phyloP scores from a whole-genome alignment of 2,329 filamentous ascomycete species.

The Fusarium humuli region DNA sequence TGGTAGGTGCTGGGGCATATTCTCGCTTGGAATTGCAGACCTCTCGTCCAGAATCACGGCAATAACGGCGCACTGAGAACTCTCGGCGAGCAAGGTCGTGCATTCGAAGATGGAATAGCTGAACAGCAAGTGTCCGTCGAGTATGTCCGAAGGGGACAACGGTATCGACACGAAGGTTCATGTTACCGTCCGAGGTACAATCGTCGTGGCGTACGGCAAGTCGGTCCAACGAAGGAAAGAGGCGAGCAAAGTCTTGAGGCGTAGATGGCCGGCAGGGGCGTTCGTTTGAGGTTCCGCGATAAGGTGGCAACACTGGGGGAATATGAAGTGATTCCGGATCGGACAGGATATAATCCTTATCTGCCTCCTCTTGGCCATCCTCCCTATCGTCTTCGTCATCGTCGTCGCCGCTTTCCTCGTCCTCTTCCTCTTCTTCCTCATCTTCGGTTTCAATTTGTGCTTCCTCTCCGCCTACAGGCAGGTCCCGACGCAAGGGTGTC shows the following conservation, averaged over 20 bases:
- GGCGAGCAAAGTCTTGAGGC: constrained; percentile 81
- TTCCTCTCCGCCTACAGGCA: constrained; percentile 40
- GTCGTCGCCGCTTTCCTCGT: constrained; percentile 40
- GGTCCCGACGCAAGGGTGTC: constrained; percentile 42
- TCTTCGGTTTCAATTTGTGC: constrained; percentile 40
- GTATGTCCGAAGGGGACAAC: constrained; percentile 69
- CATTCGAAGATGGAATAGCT: constrained; percentile 95
- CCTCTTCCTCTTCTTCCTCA: constrained; percentile 38
- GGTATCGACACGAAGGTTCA: constrained; percentile 93
- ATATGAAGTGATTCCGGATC: constrained; percentile 53
- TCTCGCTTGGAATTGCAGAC: constrained; percentile 86
- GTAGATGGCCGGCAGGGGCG: constrained; percentile 79
- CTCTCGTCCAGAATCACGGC: constrained; percentile 90
- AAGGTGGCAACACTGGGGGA: constrained; percentile 65
- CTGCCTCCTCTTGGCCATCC: constrained; percentile 43
- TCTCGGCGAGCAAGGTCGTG: constrained; percentile 87
- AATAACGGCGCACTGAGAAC: constrained; percentile 92
- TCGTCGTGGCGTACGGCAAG: constrained; percentile 91
- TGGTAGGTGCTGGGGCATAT: constrained; percentile 54
- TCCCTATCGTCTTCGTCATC: constrained; percentile 53
- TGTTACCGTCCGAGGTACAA: constrained; percentile 89
- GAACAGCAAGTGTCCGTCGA: constrained; percentile 73
- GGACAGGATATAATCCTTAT: constrained; percentile 44
- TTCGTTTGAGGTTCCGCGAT: constrained; percentile 68
- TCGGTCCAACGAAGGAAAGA: constrained; percentile 87